phyloP scores from a whole-genome alignment of 805 yeast genomes.

The Ogataea allantospora region DNA sequence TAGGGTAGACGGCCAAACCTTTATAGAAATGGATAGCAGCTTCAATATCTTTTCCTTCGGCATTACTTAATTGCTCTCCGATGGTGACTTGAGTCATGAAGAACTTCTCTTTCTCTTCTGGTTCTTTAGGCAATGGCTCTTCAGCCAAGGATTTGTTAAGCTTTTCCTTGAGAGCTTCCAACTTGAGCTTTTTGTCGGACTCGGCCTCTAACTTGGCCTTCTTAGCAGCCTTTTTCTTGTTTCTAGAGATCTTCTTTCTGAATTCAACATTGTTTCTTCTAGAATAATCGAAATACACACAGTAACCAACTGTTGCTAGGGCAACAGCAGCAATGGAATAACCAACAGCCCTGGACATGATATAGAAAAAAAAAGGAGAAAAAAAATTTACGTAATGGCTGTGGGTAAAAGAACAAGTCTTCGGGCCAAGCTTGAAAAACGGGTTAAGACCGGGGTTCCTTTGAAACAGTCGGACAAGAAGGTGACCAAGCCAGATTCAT shows the following conservation, averaged over 20 bases:
- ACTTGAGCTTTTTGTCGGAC: constrained; percentile 57
- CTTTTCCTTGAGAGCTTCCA: constrained; percentile 58
- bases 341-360: constrained; percentile 32
- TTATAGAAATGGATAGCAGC: constrained; percentile 92
- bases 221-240: constrained; percentile 60
- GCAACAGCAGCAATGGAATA: constrained; percentile 43
- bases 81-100: constrained; percentile 80
- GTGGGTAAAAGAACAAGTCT: constrained; percentile 47
- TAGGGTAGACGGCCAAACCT: constrained; percentile 90
- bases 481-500: constrained; percentile 34
- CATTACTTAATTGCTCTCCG: constrained; percentile 77
- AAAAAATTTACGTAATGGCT: constrained; percentile 30
- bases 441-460: constrained; percentile 13
- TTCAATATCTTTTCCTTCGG: constrained; percentile 67
- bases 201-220: constrained; percentile 52
- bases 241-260: constrained; percentile 70
- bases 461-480: background rate
- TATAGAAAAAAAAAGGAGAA: constrained; percentile 2
- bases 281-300: constrained; percentile 85
- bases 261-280: constrained; percentile 82
- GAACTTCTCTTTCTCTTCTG: constrained; percentile 66
- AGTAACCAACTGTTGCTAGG: constrained; percentile 66
- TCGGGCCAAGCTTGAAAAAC: constrained; percentile 41
- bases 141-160: constrained; percentile 61
- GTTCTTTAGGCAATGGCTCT: constrained; percentile 74